Evolutionary conservation across 352 stramenopile genomes (phyloP), one percentile per base, ranked within the genome.

Genomic region (Phytophthora macrochlamydospora): DNA sequence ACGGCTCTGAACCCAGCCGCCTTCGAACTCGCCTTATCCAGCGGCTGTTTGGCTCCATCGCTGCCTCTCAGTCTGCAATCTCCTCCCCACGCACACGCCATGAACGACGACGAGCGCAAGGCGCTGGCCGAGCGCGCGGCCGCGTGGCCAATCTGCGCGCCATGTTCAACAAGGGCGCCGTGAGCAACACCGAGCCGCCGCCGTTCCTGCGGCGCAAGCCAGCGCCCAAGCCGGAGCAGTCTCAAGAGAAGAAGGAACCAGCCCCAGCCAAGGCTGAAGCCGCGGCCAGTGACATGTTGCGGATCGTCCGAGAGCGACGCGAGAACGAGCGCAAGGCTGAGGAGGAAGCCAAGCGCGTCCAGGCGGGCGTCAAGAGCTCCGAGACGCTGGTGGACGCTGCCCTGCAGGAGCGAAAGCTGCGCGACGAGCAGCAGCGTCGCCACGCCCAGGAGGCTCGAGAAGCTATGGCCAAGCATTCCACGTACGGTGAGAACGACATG

Each of bases 151-250:
- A 83, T 52, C 58, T 91, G 46, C 83, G 83, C 51, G 78, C 69
- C 48, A 91, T 87, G 83, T 91, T 91, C 69, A 87, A 85, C 65
- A 87, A 87, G 51, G 75, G 75, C 29, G 56, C 64, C 0, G 56
- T 74, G 11, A 53, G 46, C 42, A 65, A 74, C 45, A 32, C 58
- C 8, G 60, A 75, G 31, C 62, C 65, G 12, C 68, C 68, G 7
- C 46, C 58, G 5, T 76, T 59, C 55, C 69, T 69, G 33, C 66
- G 66, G 9, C 46, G 46, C 14, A 42, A 52, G 9, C 30, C 63
- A 14, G 56, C 72, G 5, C 54, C 59, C 14, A 45, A 43, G 31
- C n/a, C 50, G 8, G 13, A 31, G 3, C 28, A 6, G 0, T 11
- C 35, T 11, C 44, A 48, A 8, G 51, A 62, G 12, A 11, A 29